These are phyloP conservation scores for Macrophomina tecta DNA, from an alignment of 2,329 filamentous ascomycete species.

Conservation along the genomic window DNA sequence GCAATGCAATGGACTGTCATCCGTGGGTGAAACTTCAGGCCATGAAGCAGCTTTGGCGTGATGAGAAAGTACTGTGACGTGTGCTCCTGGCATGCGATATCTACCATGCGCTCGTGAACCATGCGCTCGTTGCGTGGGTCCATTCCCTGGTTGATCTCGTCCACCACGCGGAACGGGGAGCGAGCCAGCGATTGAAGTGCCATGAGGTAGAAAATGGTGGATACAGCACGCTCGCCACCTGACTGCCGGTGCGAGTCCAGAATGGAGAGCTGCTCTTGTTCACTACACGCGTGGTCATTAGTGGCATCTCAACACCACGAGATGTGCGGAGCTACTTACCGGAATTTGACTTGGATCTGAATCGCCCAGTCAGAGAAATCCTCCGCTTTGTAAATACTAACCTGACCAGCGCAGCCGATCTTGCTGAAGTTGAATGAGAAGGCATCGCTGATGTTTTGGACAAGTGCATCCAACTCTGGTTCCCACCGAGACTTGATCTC, in stretches of 20 bases:
- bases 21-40: constrained; percentile 81
- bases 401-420: constrained; percentile 92
- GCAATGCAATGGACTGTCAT: constrained; percentile 96
- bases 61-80: constrained; percentile 89
- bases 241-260: constrained; percentile 94
- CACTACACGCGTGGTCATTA: constrained; percentile 53
- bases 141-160: constrained; percentile 99
- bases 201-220: constrained; percentile 99
- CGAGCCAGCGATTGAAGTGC: constrained; percentile 91
- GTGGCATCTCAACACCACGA: background rate
- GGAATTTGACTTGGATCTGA: constrained; percentile 93
- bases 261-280: constrained; percentile 81
- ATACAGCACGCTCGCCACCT: constrained; percentile 93
- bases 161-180: constrained; percentile 95
- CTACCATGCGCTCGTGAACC: constrained; percentile 97
- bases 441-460: constrained; percentile 82
- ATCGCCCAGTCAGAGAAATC: constrained; percentile 96
- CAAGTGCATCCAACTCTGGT: constrained; percentile 76
- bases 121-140: constrained; percentile 97
- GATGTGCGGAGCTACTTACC: constrained; percentile 59
- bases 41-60: constrained; percentile 90
- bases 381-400: constrained; percentile 82
- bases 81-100: constrained; percentile 88
- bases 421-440: constrained; percentile 93
- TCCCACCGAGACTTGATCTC: constrained; percentile 79